Conservation (phyloP, 2,329 filamentous ascomycete genomes). For the Pestalotiopsis sp. region DNA sequence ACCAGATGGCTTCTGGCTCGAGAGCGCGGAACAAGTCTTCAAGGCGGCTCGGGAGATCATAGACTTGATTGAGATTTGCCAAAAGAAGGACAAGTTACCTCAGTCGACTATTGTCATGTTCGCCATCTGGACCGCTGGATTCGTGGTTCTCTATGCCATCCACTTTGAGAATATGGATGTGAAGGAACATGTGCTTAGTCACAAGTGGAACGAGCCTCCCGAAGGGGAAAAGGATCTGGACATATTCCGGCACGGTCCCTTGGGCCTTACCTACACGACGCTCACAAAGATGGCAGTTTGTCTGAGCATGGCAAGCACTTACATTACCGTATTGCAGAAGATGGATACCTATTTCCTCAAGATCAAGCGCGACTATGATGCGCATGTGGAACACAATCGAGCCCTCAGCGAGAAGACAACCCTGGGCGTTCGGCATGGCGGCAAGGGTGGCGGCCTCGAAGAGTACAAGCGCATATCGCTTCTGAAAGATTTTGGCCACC, state of each 20-base stretch:
- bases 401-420: constrained; percentile 30
- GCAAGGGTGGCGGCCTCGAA: constrained; percentile 53
- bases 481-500: constrained; percentile 47
- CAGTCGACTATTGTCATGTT: constrained; percentile 71
- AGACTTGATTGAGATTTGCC: constrained; percentile 64
- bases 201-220: constrained; percentile 35
- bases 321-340: constrained; percentile 54
- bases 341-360: constrained; percentile 56
- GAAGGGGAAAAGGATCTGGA: constrained; percentile 24
- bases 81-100: constrained; percentile 61
- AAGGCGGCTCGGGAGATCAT: constrained; percentile 64
- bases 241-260: constrained; percentile 42
- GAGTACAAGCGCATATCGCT: constrained; percentile 49
- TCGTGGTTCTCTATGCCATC: constrained; percentile 66
- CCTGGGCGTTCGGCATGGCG: constrained; percentile 43
- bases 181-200: constrained; percentile 50
- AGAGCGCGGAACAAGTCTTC: constrained; percentile 65
- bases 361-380: constrained; percentile 51
- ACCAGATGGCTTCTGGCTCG: constrained; percentile 62
- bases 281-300: constrained; percentile 53
- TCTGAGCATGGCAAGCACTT: constrained; percentile 60
- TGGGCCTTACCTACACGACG: constrained; percentile 50
- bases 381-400: constrained; percentile 29
- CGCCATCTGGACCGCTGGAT: constrained; percentile 67
- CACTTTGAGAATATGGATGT: constrained; percentile 72